These are phyloP conservation scores for Fusarium palustre DNA, from an alignment of 2,329 filamentous ascomycete species.

Conservation along the genomic window DNA sequence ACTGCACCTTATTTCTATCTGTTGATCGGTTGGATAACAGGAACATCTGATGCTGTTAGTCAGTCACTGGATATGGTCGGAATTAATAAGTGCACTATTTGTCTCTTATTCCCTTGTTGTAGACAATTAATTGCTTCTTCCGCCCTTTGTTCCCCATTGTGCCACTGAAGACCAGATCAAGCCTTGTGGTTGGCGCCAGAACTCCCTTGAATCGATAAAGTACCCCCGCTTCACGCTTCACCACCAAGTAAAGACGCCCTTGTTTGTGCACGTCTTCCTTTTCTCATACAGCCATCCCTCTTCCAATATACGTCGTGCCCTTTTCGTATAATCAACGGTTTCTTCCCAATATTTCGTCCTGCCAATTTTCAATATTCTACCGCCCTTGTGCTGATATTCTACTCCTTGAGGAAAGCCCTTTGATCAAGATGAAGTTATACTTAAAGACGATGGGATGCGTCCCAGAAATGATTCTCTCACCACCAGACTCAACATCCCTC, in stretches of 20 bases:
- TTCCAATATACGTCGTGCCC: slow-evolving; percentile 27
- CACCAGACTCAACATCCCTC: slow-evolving; percentile 40
- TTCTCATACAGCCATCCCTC: slow-evolving; percentile 13
- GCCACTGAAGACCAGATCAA: neutral
- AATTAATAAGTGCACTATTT: slow-evolving; percentile 21
- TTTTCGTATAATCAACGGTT: slow-evolving; percentile 1
- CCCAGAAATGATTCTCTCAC: slow-evolving; percentile 20
- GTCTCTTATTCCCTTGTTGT: slow-evolving; percentile 19
- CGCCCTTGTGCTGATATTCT: slow-evolving; percentile 24
- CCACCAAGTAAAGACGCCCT: slow-evolving; percentile 19
- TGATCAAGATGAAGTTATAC: slow-evolving; percentile 36
- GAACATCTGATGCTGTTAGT: neutral
- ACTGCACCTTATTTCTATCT: slow-evolving; percentile 3
- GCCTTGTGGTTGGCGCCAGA: slow-evolving; percentile 18
- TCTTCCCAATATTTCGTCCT: slow-evolving; percentile 26
- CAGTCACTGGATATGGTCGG: neutral
- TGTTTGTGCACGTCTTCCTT: neutral
- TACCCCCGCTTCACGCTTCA: slow-evolving; percentile 32
- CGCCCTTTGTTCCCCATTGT: slow-evolving; percentile 34
- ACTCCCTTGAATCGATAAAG: slow-evolving; percentile 29
- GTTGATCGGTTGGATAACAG: neutral
- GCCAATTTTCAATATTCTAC: slow-evolving; percentile 33
- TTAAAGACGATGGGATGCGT: slow-evolving; percentile 38
- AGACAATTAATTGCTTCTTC: slow-evolving; percentile 26
- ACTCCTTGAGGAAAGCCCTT: slow-evolving; percentile 31